Base-by-base conservation (phyloP, 1,284 basidiomycete genomes). In the Cryptococcus floricola region DNA sequence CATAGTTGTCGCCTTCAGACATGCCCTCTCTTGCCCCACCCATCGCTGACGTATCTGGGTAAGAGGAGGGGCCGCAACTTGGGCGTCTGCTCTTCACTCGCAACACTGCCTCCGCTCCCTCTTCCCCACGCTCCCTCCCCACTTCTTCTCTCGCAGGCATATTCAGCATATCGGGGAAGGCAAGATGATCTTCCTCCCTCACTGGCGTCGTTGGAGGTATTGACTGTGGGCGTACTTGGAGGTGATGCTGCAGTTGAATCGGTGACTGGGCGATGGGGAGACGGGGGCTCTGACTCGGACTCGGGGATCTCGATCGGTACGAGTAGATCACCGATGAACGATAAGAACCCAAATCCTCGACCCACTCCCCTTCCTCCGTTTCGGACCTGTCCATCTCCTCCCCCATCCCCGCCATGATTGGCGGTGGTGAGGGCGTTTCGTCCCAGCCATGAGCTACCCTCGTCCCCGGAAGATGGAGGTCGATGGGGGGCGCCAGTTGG, bases 271-370 rank as follows among this genome's bases (percentile, higher is more conserved):
- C 38, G 49, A 14, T 38, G 41, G 31, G 43, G 4, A 27, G 42
- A 44, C n/a, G 50, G 19, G 43, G 55, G 52, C 48, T 42, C 31
- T 25, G 48, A 16, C 45, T 42, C 44, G 34, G 49, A 8, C 28
- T 56, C 48, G 39, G 46, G 39, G 46, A 60, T 50, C 23, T 53
- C 28, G 44, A 64, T 58, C 44, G 60, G 60, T 27, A 64, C 50
- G 51, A 62, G 58, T 37, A 59, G 49, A 23, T 62, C 52, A 46
- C 61, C 61, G 48, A 62, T 48, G 48, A 62, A 57, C 34, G 55
- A 57, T 34, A 62, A 39, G 53, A 62, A 34, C 39, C 61, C 57
- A 37, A 45, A 46, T 28, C 57, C 51, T 50, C 31, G 27, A 43
- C 50, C 46, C 18, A 25, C n/a, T 53, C 52, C 23, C 31, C 53